Conservation (phyloP, 208 protist species). For the Lotmaria passim region DNA sequence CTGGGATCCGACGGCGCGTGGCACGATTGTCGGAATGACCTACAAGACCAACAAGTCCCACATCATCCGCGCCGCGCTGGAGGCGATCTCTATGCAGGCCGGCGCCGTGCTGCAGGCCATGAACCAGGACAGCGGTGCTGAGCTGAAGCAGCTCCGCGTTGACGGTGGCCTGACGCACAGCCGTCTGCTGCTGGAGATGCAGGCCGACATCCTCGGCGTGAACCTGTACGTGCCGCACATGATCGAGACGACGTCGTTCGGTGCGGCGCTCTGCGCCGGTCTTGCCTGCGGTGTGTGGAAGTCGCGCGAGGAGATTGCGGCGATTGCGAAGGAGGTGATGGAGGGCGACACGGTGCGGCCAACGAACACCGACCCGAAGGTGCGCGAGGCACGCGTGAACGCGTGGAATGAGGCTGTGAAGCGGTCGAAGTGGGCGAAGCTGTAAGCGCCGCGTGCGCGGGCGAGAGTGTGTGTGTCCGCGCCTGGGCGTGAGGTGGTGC, state of each 20-base stretch:
- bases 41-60: slow-evolving; percentile 83
- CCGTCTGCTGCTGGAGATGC: slow-evolving; percentile 94
- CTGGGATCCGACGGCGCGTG: slow-evolving; percentile 95
- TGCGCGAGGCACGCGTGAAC: slow-evolving; percentile 34
- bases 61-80: slow-evolving; percentile 86
- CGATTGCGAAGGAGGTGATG: slow-evolving; percentile 33
- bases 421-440: slow-evolving; percentile 65
- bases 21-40: slow-evolving; percentile 94
- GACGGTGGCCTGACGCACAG: slow-evolving; percentile 96
- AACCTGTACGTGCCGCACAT: slow-evolving; percentile 67
- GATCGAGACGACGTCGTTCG: slow-evolving; percentile 78
- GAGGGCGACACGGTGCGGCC: slow-evolving; percentile 43
- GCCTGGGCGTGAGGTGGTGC: too few species aligned
- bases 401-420: slow-evolving; percentile 64
- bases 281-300: slow-evolving; percentile 68
- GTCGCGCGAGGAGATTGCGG: slow-evolving; percentile 54
- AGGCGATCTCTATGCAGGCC: slow-evolving; percentile 92
- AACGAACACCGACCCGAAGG: slow-evolving; percentile 11
- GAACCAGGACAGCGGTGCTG: slow-evolving; percentile 72
- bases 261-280: slow-evolving; percentile 77
- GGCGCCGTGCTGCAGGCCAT: slow-evolving; percentile 86
- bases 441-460: slow-evolving; percentile 32
- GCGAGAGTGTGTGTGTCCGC: too few species aligned
- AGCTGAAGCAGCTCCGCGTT: slow-evolving; percentile 83
- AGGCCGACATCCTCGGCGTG: slow-evolving; percentile 89